Percentiles rank a stretch among this genome's conserved stretches.
Conservation (phyloP, 1,284 basidiomycete genomes). For the Trametes versicolor region DNA sequence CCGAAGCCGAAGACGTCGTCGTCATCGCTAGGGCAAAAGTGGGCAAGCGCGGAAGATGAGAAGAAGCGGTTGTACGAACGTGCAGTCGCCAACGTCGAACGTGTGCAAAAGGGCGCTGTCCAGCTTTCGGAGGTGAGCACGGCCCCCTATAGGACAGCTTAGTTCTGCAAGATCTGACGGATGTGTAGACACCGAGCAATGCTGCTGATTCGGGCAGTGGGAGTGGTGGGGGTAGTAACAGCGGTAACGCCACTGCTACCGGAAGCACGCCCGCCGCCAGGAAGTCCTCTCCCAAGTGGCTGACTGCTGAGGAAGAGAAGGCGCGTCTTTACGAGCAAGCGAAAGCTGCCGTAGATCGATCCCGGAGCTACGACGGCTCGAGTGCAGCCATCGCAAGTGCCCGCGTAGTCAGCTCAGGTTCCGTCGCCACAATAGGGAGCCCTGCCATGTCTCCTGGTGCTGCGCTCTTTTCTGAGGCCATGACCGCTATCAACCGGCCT, state of each 20-base stretch:
- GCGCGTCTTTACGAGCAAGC: constrained; percentile 73
- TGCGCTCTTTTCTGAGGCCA: constrained; percentile 56
- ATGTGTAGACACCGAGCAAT: constrained; percentile 5
- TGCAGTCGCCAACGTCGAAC: constrained; percentile 70
- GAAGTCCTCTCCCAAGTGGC: constrained; percentile 52
- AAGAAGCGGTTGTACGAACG: constrained; percentile 72
- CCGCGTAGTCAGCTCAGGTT: constrained; percentile 6
- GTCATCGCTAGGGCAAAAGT: constrained; percentile 39
- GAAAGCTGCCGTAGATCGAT: constrained; percentile 57
- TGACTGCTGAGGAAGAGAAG: constrained; percentile 79
- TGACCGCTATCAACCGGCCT: constrained; percentile 49
- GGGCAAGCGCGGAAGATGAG: constrained; percentile 71
- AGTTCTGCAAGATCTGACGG: background rate
- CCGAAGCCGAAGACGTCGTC: background rate
- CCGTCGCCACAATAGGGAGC: constrained; percentile 10
- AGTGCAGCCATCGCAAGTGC: background rate
- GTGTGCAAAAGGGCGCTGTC: constrained; percentile 54
- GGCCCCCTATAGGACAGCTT: no score
- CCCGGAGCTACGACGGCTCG: constrained; percentile 25
- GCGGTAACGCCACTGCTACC: background rate
- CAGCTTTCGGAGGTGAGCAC: constrained; percentile 26
- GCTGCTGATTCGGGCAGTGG: constrained; percentile 11
- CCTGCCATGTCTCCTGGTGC: constrained; percentile 50
- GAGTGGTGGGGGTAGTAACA: background rate
- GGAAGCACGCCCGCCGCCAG: constrained; percentile 19